Evolutionary conservation across 2,329 filamentous ascomycete species (phyloP), one percentile per base, ranked within the genome.

Genomic region (Colletotrichum siamense): DNA sequence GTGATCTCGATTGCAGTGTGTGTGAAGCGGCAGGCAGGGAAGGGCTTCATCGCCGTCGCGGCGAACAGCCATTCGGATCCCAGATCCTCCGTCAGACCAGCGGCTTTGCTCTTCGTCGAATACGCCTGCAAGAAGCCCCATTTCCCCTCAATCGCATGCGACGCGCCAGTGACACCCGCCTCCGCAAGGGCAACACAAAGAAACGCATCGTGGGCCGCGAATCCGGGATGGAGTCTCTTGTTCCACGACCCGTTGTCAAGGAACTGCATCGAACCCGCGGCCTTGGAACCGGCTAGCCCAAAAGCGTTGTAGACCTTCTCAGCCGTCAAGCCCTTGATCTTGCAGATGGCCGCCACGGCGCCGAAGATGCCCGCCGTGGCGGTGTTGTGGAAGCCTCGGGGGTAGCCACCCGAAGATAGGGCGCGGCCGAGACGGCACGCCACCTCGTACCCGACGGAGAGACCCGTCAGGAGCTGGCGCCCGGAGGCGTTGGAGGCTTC

Each of bases 171-270:
- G 5, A 82, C 79, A 5, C 81, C 81, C 1, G 78, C 78, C 57
- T 80, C 80, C 5, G 81, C 80, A 8, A 82, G 70, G 1, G 79
- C 75, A 24, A 81, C 78, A 28, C 76, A 78, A 1, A 82, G 66
- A 44, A 83, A 79, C 3, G 81, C 81, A 34, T 82, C 81, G 64
- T 80, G 80, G 3, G 81, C 81, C 2, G 81, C 80, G 32, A 82
- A 81, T 9, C 79, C 81, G 1, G 80, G 79, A n/a, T 81, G 81
- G 26, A 82, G 73, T 3, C 81, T 73, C 73, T 82, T 82, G 69
- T 82, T 83, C 80, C 79, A 82, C 4, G 77, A 72, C 3, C 81
- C 81, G 57, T 82, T 82, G 69, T 81, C 80, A 8, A 83, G 79
- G 61, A 81, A 83, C 71, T 82, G 80, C 79, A 83, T 82, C 30